Conservation (phyloP, 1,139 yeast genomes). For the Maudiozyma humilis region DNA sequence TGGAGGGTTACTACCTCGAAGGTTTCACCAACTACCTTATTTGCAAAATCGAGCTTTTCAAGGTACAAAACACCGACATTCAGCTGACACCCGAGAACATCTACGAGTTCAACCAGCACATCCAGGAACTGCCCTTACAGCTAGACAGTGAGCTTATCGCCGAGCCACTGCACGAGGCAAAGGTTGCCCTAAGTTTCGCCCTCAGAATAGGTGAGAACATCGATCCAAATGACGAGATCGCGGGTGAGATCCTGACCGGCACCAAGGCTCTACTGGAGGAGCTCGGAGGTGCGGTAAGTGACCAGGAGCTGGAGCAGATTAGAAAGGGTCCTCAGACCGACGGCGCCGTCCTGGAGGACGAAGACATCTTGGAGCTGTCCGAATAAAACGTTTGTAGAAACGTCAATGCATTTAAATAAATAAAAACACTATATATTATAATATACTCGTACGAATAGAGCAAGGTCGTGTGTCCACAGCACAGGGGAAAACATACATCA, state of each 20-base stretch:
- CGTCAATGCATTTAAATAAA: no score
- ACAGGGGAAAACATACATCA: no score
- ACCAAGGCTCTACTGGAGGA: constrained; percentile 43
- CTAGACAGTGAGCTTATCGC: constrained; percentile 31
- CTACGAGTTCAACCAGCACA: constrained; percentile 37
- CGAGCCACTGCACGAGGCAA: constrained; percentile 39
- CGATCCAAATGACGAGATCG: constrained; percentile 40
- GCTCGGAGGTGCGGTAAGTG: constrained; percentile 49
- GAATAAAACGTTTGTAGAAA: no score
- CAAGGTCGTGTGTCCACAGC: no score
- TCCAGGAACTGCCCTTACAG: constrained; percentile 40
- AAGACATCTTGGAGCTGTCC: constrained; percentile 24
- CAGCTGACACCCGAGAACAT: constrained; percentile 26
- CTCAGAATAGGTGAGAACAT: constrained; percentile 35
- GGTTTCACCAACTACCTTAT: constrained; percentile 63
- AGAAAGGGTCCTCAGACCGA: constrained; percentile 38
- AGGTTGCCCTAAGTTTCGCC: constrained; percentile 49
- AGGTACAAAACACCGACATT: constrained; percentile 18
- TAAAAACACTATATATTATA: no score
- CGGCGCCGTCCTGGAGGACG: constrained; percentile 34
- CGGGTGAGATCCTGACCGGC: constrained; percentile 48
- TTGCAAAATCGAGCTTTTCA: constrained; percentile 38
- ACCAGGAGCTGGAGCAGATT: constrained; percentile 34
- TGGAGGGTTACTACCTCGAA: constrained; percentile 75
- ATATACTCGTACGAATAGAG: no score